Base-by-base conservation (phyloP, 2,329 filamentous ascomycete species). In the Cordyceps cateniannulata region DNA sequence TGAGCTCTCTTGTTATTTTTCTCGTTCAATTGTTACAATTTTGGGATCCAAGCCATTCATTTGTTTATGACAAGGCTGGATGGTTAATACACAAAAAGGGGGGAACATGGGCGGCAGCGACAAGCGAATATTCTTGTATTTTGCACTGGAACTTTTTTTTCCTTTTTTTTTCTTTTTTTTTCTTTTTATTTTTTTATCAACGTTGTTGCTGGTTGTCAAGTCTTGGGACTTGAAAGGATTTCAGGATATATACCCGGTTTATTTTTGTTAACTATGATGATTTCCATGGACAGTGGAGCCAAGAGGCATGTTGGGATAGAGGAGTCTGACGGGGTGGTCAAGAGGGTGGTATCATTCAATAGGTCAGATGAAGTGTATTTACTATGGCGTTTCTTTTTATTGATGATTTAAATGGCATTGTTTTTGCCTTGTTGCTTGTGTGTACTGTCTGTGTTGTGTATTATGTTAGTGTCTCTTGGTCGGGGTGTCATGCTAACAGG, bases 201-300 rank as follows among this genome's bases (percentile, higher is more conserved):
- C n/a, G n/a, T 35, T 35, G 32, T 10, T 35, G 32, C 14, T 35
- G 32, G 5, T 51, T 59, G 35, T 42, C 57, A 45, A 35, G 42
- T 54, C 40, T 18, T 42, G 38, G 14, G 40, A 32, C 27, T 63
- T 67, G 48, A 55, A n/a, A 44, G 62, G 60, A 18, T 35, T 44
- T 57, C 52, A 64, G 65, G 66, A 63, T 62, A 62, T 62, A 62
- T 62, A 62, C 60, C 60, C 60, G 25, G 60, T 54, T 57, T 45
- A 6, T 45, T 47, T 55, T 54, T 51, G 7, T 42, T 44, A n/a
- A n/a, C n/a, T 14, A 57, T 10, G 54, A 58, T 18, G 55, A 42
- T 18, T n/a, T 12, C 18, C 24, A 58, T 58, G 55, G 18, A 42
- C 35, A 16, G 44, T 48, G 35, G 42, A 18, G 22, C 27, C 18